These are phyloP conservation scores for Diaporthe eres DNA, from an alignment of 2,329 filamentous ascomycete genomes.

Conservation along the genomic window DNA sequence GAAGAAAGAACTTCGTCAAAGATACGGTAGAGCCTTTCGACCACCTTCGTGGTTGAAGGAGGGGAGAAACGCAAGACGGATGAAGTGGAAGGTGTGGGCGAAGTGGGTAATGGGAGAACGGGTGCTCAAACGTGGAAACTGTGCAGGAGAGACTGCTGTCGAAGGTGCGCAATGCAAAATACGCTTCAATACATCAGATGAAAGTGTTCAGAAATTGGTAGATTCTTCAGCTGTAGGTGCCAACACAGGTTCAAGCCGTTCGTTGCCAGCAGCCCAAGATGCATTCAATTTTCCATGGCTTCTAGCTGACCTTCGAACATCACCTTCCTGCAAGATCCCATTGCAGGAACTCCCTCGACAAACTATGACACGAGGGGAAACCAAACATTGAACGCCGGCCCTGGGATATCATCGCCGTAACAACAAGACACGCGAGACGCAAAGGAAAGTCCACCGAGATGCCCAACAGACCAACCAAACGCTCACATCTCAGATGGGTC, in stretches of 20 bases:
- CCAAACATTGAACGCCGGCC: not conserved
- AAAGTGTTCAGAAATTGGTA: not conserved
- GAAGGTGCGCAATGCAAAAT: not conserved
- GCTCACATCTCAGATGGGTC: not conserved
- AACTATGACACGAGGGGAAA: not conserved
- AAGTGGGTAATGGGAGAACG: constrained; percentile 15
- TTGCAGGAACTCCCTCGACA: not conserved
- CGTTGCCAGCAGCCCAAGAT: not conserved
- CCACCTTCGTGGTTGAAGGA: constrained; percentile 9
- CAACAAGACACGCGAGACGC: not conserved
- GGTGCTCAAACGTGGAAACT: not conserved
- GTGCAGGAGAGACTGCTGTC: not conserved
- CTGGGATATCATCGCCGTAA: constrained; percentile 8
- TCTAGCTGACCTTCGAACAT: not conserved
- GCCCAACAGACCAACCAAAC: not conserved
- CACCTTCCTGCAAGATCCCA: not conserved
- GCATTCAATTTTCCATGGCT: not conserved
- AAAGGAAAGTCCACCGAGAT: not conserved
- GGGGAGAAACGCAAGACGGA: not conserved
- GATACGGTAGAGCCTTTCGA: constrained; percentile 17
- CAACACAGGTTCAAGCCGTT: not conserved
- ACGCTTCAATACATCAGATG: too few species aligned
- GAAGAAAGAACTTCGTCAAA: not conserved
- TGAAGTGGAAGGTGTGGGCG: constrained; percentile 36
- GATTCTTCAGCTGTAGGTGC: not conserved